phyloP scores from a whole-genome alignment of 306 rosid species.

The Phaseolus lunatus region DNA sequence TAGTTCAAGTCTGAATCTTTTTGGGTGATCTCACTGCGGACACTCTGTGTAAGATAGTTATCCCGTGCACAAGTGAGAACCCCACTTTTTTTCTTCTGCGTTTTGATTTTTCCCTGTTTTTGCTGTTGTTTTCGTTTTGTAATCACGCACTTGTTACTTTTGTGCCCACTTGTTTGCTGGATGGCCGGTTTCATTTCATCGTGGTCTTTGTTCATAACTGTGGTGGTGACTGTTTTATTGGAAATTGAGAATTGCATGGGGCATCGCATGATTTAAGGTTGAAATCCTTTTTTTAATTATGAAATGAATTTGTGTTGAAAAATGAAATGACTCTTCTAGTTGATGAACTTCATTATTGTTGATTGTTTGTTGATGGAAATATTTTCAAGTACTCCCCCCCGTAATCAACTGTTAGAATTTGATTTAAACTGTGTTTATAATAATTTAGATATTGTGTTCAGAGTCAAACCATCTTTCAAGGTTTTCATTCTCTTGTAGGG shows the following conservation, averaged over 20 bases:
- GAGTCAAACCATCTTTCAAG: background rate
- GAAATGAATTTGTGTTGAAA: conserved; percentile 7
- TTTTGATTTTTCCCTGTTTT: conserved; percentile 1
- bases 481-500: conserved; percentile 16
- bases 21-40: conserved; percentile 36
- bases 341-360: conserved; percentile 17
- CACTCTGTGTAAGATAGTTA: conserved; percentile 27
- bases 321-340: background rate
- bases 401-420: background rate
- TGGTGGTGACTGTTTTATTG: background rate
- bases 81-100: background rate
- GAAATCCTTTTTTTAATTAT: background rate
- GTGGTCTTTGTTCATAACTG: conserved; percentile 1
- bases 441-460: background rate
- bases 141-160: background rate
- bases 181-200: conserved; percentile 19
- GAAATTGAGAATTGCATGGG: conserved; percentile 33
- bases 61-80: conserved; percentile 25
- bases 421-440: background rate
- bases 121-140: conserved; percentile 36
- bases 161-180: conserved; percentile 16
- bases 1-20: conserved; percentile 38
- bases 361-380: background rate
- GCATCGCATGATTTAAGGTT: conserved; percentile 33
- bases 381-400: background rate